Evolutionary conservation across 2,329 filamentous ascomycete species (phyloP).

Genomic region (Penicillium brevicompactum): DNA sequence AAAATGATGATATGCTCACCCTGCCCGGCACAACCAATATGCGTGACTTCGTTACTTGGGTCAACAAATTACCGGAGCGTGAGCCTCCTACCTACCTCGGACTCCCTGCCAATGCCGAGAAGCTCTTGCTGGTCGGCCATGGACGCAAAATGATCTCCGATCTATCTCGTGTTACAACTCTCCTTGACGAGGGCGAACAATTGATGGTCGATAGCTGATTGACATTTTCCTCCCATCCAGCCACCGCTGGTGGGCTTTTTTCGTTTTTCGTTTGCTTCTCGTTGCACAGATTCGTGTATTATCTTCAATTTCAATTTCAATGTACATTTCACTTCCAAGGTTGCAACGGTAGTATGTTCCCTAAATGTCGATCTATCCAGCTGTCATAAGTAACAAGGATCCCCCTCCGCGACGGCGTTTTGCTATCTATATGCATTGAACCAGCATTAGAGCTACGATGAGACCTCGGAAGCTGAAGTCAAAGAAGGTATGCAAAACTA

Average conservation of each 20-base stretch:
- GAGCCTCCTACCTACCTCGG: slow-evolving; percentile 96
- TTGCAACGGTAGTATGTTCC: no score
- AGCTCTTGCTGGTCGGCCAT: slow-evolving; percentile 84
- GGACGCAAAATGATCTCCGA: slow-evolving; percentile 83
- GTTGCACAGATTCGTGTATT: slow-evolving; percentile 8
- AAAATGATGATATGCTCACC: slow-evolving; percentile 63
- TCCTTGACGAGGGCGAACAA: slow-evolving; percentile 93
- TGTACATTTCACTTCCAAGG: slow-evolving; percentile 7
- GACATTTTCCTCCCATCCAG: neutral
- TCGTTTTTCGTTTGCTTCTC: slow-evolving; percentile 1
- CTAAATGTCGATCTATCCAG: no score
- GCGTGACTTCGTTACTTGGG: slow-evolving; percentile 87
- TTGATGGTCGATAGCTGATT: slow-evolving; percentile 67
- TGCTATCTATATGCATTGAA: no score
- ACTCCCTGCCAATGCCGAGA: slow-evolving; percentile 93
- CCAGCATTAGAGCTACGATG: no score
- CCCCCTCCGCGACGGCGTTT: no score
- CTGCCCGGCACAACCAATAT: slow-evolving; percentile 81
- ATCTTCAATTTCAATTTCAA: slow-evolving; percentile 11
- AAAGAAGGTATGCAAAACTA: no score
- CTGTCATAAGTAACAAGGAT: no score
- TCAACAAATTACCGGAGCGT: slow-evolving; percentile 86
- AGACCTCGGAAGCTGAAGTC: no score
- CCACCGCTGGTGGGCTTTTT: slow-evolving; percentile 11
- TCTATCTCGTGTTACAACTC: slow-evolving; percentile 77